Conservation (phyloP, 225 moss, liverwort and hornwort genomes). For the Polytrichum formosum region DNA sequence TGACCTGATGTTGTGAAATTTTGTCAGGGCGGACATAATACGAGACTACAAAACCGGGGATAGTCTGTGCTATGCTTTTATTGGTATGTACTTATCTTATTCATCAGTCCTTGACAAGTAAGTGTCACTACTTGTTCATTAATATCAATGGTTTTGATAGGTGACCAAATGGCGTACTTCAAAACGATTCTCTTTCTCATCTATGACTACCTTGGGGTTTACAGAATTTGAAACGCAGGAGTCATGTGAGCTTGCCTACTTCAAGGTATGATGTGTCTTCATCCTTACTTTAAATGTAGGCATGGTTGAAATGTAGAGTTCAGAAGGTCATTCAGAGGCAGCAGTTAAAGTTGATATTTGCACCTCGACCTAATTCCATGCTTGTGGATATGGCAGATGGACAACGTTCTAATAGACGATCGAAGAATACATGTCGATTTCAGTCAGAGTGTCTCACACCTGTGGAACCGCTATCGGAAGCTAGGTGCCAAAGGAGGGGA, state of each 20-base stretch:
- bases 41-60: conserved; percentile 97
- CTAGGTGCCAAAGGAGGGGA: conserved; percentile 72
- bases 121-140: no score
- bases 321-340: not conserved
- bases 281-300: not conserved
- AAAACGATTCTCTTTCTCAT: no score
- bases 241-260: conserved; percentile 90
- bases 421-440: conserved; percentile 99
- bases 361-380: conserved; percentile 13
- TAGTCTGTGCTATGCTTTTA: conserved; percentile 93
- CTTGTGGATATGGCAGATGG: conserved; percentile 62
- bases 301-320: not conserved
- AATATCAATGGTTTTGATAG: no score
- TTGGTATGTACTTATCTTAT: conserved; percentile 44
- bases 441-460: conserved; percentile 91
- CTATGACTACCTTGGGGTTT: not conserved
- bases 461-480: conserved; percentile 92
- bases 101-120: no score
- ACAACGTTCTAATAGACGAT: conserved; percentile 95
- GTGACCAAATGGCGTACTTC: no score
- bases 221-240: conserved; percentile 92
- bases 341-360: not conserved
- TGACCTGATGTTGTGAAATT: not conserved
- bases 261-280: conserved; percentile 56
- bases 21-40: conserved; percentile 89